Percentiles rank a stretch among this genome's conserved stretches.
Conservation (phyloP, 768 basidiomycete genomes). For the Pleurotus tuoliensis region DNA sequence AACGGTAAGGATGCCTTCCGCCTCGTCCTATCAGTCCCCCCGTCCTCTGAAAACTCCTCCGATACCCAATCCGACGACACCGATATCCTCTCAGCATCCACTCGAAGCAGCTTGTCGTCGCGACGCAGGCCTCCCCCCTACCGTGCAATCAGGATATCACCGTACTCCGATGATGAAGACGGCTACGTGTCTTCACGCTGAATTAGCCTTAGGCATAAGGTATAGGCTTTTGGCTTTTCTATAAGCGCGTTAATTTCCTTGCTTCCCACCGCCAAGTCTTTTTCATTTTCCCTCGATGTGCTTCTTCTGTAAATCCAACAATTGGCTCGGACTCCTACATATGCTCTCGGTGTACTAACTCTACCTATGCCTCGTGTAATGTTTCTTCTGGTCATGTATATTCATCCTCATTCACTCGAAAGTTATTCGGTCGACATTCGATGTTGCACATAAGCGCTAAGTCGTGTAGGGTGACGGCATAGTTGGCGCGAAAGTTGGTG, state of each 20-base stretch:
- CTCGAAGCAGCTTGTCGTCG: background rate
- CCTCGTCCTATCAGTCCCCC: conserved; percentile 62
- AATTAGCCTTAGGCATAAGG: background rate
- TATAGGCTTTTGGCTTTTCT: background rate
- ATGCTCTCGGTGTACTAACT: too few species aligned
- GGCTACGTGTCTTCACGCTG: conserved; percentile 21
- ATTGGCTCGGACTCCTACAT: too few species aligned
- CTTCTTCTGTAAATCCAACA: background rate
- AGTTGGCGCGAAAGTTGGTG: too few species aligned
- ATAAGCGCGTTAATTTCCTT: too few species aligned
- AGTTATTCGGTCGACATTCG: too few species aligned
- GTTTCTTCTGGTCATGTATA: too few species aligned
- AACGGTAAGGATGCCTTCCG: conserved; percentile 96
- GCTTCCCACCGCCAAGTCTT: too few species aligned
- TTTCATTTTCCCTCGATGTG: too few species aligned
- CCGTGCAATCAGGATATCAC: conserved; percentile 41
- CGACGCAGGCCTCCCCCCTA: conserved; percentile 22
- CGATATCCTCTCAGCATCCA: background rate
- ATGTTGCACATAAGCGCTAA: too few species aligned
- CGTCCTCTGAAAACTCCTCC: conserved; percentile 21
- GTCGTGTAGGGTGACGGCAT: too few species aligned
- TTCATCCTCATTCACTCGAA: too few species aligned
- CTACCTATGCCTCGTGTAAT: too few species aligned
- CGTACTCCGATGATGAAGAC: conserved; percentile 44
- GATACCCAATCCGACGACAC: conserved; percentile 29